These are phyloP conservation scores for Mucor mucedo DNA, from an alignment of 371 early-diverging fungal genomes.

Conservation along the genomic window DNA sequence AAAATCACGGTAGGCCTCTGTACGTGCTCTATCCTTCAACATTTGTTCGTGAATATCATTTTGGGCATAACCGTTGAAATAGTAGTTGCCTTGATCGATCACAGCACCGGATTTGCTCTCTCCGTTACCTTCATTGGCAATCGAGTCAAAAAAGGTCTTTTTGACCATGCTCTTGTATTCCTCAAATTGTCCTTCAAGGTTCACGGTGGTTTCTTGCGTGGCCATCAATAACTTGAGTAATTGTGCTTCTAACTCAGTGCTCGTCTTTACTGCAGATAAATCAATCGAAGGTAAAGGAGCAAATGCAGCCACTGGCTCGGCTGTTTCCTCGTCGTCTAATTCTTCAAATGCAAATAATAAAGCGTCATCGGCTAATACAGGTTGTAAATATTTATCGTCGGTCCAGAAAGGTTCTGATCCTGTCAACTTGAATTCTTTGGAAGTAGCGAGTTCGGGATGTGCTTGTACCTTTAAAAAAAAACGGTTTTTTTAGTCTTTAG, in stretches of 20 bases:
- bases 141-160: conserved; percentile 69
- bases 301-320: conserved; percentile 6
- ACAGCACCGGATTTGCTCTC: conserved; percentile 4
- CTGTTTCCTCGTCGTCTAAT: conserved; percentile 37
- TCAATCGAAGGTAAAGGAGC: conserved; percentile 17
- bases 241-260: conserved; percentile 62
- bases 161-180: conserved; percentile 76
- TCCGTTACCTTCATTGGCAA: conserved; percentile 34
- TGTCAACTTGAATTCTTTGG: conserved; percentile 27
- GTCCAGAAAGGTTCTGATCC: conserved; percentile 66
- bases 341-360: conserved; percentile 72
- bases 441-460: neutral
- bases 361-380: conserved; percentile 83
- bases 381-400: conserved; percentile 78
- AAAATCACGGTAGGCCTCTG: conserved; percentile 80
- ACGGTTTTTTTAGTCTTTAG: no score
- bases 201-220: conserved; percentile 53
- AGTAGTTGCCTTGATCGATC: conserved; percentile 69
- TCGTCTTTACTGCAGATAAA: conserved; percentile 34
- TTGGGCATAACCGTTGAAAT: conserved; percentile 86
- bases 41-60: conserved; percentile 72
- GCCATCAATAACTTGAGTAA: conserved; percentile 56
- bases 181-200: conserved; percentile 63
- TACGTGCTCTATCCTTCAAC: conserved; percentile 81
- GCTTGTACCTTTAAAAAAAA: conserved; percentile 13